phyloP scores from a whole-genome alignment of 116 monocot genomes.

The Trichopus zeylanicus region DNA sequence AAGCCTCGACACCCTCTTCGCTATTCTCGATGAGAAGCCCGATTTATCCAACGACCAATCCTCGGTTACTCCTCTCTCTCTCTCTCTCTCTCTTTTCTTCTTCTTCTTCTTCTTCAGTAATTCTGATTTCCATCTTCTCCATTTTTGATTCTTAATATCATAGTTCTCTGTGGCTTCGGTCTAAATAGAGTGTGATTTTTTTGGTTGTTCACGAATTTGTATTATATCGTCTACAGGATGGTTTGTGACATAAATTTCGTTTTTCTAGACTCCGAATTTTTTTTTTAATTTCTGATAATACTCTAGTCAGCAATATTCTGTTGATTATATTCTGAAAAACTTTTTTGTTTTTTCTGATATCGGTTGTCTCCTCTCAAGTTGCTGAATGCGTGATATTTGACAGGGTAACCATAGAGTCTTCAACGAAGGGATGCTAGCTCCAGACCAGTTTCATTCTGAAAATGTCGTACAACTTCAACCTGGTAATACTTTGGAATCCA shows the following conservation, averaged over 20 bases:
- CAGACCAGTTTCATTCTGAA: background rate
- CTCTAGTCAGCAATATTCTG: too few species aligned
- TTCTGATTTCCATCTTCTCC: too few species aligned
- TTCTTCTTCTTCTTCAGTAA: background rate
- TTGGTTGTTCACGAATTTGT: too few species aligned
- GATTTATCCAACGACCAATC: background rate
- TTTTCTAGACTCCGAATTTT: background rate
- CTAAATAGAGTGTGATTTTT: too few species aligned
- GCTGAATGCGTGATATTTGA: background rate
- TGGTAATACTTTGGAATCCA: conserved; percentile 1
- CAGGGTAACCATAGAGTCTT: background rate
- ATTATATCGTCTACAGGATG: too few species aligned
- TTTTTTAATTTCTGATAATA: background rate
- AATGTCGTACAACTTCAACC: background rate
- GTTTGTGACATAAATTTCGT: too few species aligned
- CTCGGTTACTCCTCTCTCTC: background rate
- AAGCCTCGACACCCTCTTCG: conserved; percentile 5
- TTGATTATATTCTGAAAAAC: background rate
- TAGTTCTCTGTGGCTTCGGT: too few species aligned
- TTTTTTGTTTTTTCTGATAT: background rate
- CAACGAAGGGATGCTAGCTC: background rate
- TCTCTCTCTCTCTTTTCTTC: background rate
- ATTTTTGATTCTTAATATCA: too few species aligned
- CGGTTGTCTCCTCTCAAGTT: background rate
- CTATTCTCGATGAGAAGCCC: conserved; percentile 7